Base-by-base conservation (phyloP, 2,329 filamentous ascomycete genomes). In the Coniochaeta sp. region DNA sequence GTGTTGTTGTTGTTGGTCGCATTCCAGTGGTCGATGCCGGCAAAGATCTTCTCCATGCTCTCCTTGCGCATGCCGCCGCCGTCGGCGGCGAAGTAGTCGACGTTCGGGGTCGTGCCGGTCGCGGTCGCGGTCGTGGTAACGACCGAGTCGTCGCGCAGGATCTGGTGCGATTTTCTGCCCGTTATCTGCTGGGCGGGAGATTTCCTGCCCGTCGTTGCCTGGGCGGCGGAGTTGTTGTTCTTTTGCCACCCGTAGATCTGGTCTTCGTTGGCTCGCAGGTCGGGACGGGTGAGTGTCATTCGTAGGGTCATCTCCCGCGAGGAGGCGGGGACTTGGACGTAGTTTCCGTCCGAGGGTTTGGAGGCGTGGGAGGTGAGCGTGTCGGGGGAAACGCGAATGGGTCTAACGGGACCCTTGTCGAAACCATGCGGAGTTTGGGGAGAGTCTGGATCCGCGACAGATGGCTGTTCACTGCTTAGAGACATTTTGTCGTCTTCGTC, bases 241-340 rank as follows among this genome's bases (percentile, higher is more conserved):
- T 71, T 71, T 61, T 86, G 81, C 82, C 84, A 88, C 38, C 83
- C 83, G 60, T 91, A 89, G 14, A 89, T 76, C 55, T 85, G 77
- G 10, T 86, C 82, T 55, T 92, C 87, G 56, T 85, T 77, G 4
- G 85, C 85, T 38, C 91, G 84, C 47, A 97, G 77, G 64, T 97
- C 92, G 0, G 91, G 89, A 46, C 91, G 78, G 3, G 94, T 97
- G 51, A 97, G 78, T 0, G 92, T 97, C 91, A 97, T 95, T 48
- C 91, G 88, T 48, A 97, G 71, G 3, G 94, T 97, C 91, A 96
- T 96, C 67, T 97, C 91, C 30, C 91, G 81, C 51, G 82, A 86
- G 30, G 78, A 76, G 0, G 77, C 71, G 2, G 79, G 70, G 5
- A 74, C 75, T 47, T 81, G 78, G 10, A 72, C 68, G 59, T 78